phyloP scores from a whole-genome alignment of 2,329 filamentous ascomycete genomes.

The Diaporthe ilicicola region DNA sequence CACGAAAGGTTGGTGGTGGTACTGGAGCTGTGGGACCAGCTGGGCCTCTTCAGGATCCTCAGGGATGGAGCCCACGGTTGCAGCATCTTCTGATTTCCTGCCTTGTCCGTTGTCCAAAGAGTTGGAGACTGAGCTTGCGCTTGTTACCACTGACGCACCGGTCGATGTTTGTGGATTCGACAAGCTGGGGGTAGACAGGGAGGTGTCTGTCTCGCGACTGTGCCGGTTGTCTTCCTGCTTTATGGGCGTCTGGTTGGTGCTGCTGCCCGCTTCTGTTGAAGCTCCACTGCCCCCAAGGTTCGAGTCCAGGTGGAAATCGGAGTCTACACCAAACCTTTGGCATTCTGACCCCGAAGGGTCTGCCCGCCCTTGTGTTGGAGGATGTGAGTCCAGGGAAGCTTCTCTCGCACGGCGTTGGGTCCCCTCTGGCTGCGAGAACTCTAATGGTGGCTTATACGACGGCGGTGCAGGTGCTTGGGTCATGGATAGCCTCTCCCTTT shows the following conservation, averaged over 20 bases:
- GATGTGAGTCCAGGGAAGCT: constrained; percentile 5
- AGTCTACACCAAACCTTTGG: background rate
- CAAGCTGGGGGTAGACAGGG: constrained; percentile 57
- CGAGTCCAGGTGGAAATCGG: constrained; percentile 34
- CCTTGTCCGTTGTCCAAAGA: constrained; percentile 54
- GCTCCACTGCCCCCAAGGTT: constrained; percentile 37
- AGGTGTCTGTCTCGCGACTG: constrained; percentile 63
- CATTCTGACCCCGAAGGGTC: background rate
- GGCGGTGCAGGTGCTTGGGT: constrained; percentile 49
- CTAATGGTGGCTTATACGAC: constrained; percentile 44
- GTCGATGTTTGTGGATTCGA: constrained; percentile 58
- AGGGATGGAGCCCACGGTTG: constrained; percentile 59
- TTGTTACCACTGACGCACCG: constrained; percentile 63
- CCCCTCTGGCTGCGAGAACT: constrained; percentile 32
- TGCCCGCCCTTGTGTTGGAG: background rate
- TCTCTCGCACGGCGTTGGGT: constrained; percentile 27
- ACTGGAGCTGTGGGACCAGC: constrained; percentile 66
- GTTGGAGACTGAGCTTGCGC: constrained; percentile 64
- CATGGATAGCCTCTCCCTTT: constrained; percentile 45
- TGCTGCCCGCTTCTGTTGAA: constrained; percentile 23
- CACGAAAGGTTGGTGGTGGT: constrained; percentile 63
- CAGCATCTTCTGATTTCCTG: constrained; percentile 51
- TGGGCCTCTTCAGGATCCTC: constrained; percentile 53
- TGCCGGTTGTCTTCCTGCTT: constrained; percentile 52
- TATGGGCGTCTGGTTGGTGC: constrained; percentile 44